phyloP scores from a whole-genome alignment of 2,329 filamentous ascomycete genomes.

The Fusarium subglutinans region DNA sequence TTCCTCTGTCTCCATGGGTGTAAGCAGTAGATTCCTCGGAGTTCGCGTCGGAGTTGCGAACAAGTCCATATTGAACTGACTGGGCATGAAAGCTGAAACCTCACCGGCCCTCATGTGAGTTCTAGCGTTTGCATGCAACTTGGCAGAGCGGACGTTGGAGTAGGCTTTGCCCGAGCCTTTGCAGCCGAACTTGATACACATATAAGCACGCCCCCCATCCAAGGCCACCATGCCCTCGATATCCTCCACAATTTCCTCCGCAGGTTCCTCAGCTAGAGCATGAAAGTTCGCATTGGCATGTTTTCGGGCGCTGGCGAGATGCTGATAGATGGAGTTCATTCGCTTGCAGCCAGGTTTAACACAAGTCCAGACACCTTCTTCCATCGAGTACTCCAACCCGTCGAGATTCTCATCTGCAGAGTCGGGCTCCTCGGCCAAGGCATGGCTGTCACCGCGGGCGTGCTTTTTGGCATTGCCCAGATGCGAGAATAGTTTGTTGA shows the following conservation, averaged over 20 bases:
- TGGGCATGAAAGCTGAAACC: not conserved
- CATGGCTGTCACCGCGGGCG: not conserved
- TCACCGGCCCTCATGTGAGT: not conserved
- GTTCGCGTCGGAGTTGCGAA: not conserved
- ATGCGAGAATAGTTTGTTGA: not conserved
- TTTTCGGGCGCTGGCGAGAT: not conserved
- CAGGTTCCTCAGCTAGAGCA: not conserved
- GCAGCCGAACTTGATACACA: not conserved
- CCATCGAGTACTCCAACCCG: not conserved
- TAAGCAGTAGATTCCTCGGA: not conserved
- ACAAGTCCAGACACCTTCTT: not conserved
- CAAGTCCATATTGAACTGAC: not conserved
- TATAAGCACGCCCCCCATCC: not conserved
- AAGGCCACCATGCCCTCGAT: not conserved
- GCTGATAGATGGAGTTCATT: not conserved
- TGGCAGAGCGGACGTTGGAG: not conserved
- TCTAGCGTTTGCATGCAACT: not conserved
- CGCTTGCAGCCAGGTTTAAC: not conserved
- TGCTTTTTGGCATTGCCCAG: not conserved
- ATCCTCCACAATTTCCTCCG: not conserved
- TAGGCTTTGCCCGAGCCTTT: not conserved
- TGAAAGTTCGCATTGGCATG: not conserved
- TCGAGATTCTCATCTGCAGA: not conserved
- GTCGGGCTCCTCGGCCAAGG: not conserved
- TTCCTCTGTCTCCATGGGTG: constrained; percentile 3